A percentile compares a stretch with the other conserved stretches of the same genome.
These are phyloP conservation scores for Pythium guiyangense DNA, from an alignment of 352 stramenopile species.

Conservation along the genomic window DNA sequence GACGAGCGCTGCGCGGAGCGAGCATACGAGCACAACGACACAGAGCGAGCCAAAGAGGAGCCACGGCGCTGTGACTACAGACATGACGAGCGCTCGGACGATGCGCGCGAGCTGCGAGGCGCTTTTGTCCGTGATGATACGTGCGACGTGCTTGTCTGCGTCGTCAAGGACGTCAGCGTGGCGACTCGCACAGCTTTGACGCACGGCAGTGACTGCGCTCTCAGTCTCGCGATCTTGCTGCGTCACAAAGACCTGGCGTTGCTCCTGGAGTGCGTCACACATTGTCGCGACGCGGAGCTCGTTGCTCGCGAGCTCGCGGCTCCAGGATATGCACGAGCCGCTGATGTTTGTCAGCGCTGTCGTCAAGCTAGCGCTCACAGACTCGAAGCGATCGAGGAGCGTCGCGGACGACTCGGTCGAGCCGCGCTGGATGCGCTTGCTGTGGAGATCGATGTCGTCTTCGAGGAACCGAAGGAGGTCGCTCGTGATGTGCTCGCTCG, in stretches of 20 bases:
- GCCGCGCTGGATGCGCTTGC: neutral
- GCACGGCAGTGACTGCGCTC: constrained; percentile 2
- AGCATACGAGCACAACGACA: constrained; percentile 4
- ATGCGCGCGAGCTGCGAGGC: constrained; percentile 9
- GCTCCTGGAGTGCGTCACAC: constrained; percentile 20
- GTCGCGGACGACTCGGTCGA: neutral
- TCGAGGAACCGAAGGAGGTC: constrained; percentile 11
- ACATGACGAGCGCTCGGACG: constrained; percentile 17
- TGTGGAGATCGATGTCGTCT: constrained; percentile 1
- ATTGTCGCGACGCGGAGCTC: constrained; percentile 15
- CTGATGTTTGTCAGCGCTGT: constrained; percentile 18
- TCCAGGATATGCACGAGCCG: constrained; percentile 16
- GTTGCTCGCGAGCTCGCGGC: constrained; percentile 13
- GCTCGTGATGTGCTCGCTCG: constrained; percentile 8
- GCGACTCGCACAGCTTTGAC: too few species aligned
- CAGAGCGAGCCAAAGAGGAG: constrained; percentile 18
- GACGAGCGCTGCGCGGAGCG: neutral
- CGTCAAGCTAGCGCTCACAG: constrained; percentile 1
- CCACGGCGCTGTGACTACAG: constrained; percentile 25
- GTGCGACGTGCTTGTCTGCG: too few species aligned
- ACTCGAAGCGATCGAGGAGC: neutral
- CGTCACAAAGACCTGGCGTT: constrained; percentile 17
- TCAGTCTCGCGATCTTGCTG: constrained; percentile 15
- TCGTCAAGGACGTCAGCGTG: too few species aligned
- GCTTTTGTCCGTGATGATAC: too few species aligned